Evolutionary conservation across 768 basidiomycete species (phyloP), one percentile per base, ranked within the genome.

Genomic region (Suillus plorans): DNA sequence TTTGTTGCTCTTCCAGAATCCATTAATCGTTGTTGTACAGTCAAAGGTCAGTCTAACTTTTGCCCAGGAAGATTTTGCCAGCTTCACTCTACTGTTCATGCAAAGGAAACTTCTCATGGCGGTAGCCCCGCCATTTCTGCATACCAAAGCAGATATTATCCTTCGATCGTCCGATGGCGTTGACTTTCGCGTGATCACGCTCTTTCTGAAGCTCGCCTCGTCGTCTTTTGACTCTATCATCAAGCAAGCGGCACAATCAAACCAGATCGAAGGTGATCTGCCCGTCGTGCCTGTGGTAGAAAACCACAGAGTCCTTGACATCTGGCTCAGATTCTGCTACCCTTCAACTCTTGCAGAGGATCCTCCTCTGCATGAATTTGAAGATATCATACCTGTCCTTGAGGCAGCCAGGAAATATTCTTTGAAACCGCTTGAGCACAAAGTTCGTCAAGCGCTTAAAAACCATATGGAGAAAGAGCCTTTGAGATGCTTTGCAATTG

Each of bases 141-240:
- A 73, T 47, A 66, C 63, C 28, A 70, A 74, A 36, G 79, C 75
- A 4, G 78, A 81, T 64, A 67, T 79, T 47, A 71, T 79, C 37
- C 67, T 82, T 20, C 72, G 74, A n/a, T 80, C 78, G 2, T 62
- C 68, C 0, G 80, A 82, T 64, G 72, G 72, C 10, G 74, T 75
- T 0, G 60, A 74, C 8, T 81, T 82, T 66, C 77, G 74, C 39
- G 69, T 82, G 22, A 74, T 76, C 61, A 75, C 73, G 14, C 65
- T 74, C 57, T 73, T 78, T n/a, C 69, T 83, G n/a, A 69, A 71
- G n/a, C 77, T 70, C 58, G 74, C 76, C 5, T 80, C 77, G 1
- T 66, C 74, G 0, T 73, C 79, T 41, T 80, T 80, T 63, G 66
- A 68, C 45, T 71, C 72, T n/a, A 73, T 77, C 72, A 64, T 79